Conservation (phyloP, 2,329 filamentous ascomycete species). For the Clathrospora elynae region DNA sequence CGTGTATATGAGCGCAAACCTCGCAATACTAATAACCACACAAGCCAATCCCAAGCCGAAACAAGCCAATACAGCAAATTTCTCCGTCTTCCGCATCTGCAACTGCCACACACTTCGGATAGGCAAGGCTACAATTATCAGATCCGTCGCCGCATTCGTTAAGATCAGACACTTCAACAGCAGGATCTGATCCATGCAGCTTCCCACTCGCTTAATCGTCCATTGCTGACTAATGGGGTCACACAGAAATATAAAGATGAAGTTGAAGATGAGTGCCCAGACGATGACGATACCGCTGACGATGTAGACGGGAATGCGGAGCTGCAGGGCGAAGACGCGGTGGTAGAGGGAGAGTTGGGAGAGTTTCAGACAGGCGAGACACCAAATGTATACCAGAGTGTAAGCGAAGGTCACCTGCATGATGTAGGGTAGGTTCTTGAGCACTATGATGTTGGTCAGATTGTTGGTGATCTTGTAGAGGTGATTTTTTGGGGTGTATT, state of each 20-base stretch:
- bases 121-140: conserved; percentile 24
- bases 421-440: conserved; percentile 24
- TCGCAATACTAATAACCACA: conserved; percentile 26
- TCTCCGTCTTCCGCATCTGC: conserved; percentile 32
- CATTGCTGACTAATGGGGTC: conserved; percentile 33
- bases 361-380: conserved; percentile 25
- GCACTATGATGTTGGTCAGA: conserved; percentile 11
- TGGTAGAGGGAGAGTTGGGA: conserved; percentile 29
- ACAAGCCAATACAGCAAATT: conserved; percentile 28
- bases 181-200: conserved; percentile 32
- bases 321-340: conserved; percentile 20
- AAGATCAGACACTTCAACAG: conserved; percentile 26
- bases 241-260: conserved; percentile 30
- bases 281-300: conserved; percentile 20
- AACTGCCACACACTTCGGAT: conserved; percentile 25
- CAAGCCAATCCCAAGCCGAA: conserved; percentile 28
- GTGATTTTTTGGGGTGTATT: neutral
- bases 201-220: conserved; percentile 25
- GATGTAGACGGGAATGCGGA: conserved; percentile 21
- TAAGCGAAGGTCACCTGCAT: conserved; percentile 32
- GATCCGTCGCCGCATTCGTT: conserved; percentile 24
- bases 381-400: conserved; percentile 31
- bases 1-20: conserved; percentile 27
- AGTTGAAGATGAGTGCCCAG: conserved; percentile 31
- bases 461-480: neutral